phyloP scores from a whole-genome alignment of 176 grass and related monocot species.

The Carex littledalei region DNA sequence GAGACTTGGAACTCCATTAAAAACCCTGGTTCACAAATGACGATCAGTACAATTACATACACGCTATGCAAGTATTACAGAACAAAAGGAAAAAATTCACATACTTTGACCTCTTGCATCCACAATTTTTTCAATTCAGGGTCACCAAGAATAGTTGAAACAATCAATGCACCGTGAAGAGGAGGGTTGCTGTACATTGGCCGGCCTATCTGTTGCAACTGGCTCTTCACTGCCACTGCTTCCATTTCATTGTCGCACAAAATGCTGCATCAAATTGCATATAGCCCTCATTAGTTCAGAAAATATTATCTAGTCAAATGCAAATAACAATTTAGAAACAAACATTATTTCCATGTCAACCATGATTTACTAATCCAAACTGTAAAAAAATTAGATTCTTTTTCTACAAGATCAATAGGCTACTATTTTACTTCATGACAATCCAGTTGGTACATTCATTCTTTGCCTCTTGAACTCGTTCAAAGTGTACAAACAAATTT shows the following conservation, averaged over 20 bases:
- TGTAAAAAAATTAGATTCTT: no score
- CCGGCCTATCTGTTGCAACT: conserved; percentile 86
- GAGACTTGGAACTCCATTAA: neutral
- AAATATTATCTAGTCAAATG: neutral
- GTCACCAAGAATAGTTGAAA: conserved; percentile 83
- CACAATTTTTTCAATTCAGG: conserved; percentile 84
- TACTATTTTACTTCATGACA: neutral
- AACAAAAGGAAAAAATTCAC: neutral
- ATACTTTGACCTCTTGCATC: conserved; percentile 95
- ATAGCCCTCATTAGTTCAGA: neutral
- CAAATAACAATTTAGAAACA: neutral
- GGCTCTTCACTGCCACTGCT: conserved; percentile 87
- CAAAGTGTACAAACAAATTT: neutral
- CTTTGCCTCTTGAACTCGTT: neutral
- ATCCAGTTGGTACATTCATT: neutral
- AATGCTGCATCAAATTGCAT: conserved; percentile 48
- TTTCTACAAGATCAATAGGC: neutral
- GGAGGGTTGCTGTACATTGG: conserved; percentile 99
- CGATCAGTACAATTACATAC: neutral
- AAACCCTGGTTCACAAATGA: neutral
- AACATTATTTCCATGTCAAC: neutral
- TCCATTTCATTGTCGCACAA: conserved; percentile 92
- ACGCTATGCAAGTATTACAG: neutral
- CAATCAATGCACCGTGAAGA: conserved; percentile 78
- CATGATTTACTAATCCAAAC: neutral